Conservation (phyloP, 2,329 filamentous ascomycete genomes). For the Albophoma yamanashiensis region DNA sequence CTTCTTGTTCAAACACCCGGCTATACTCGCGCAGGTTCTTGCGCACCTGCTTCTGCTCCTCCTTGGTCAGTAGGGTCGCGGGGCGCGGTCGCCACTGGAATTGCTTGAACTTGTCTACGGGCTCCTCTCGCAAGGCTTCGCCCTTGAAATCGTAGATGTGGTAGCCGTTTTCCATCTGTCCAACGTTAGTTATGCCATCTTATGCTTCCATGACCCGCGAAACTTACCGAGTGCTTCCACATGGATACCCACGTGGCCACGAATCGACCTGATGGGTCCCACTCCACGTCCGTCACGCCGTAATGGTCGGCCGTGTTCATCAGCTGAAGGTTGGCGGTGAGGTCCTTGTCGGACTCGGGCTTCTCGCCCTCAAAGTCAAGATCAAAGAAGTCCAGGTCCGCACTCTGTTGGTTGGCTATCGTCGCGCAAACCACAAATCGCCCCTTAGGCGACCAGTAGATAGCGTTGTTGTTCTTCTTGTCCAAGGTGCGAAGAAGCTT, state of each 20-base stretch:
- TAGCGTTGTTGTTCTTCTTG: constrained; percentile 99
- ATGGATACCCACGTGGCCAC: constrained; percentile 87
- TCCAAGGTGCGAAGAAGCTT: constrained; percentile 90
- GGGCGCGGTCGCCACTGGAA: constrained; percentile 90
- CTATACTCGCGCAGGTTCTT: constrained; percentile 98
- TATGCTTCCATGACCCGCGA: too few species aligned
- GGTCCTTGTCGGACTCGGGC: constrained; percentile 82
- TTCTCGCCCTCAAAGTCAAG: constrained; percentile 97
- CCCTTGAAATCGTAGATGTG: constrained; percentile 97
- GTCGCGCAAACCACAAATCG: constrained; percentile 93
- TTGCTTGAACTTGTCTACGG: constrained; percentile 96
- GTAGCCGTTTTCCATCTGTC: constrained; percentile 97
- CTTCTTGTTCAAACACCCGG: constrained; percentile 88
- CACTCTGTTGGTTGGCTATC: constrained; percentile 84
- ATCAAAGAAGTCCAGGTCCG: constrained; percentile 95
- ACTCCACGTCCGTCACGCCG: constrained; percentile 93
- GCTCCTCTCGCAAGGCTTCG: constrained; percentile 78
- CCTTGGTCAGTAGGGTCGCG: constrained; percentile 81
- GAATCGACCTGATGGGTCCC: constrained; percentile 93
- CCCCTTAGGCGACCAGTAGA: constrained; percentile 96
- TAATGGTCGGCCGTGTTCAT: constrained; percentile 95
- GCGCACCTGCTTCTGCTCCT: constrained; percentile 95
- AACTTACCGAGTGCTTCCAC: constrained; percentile 87
- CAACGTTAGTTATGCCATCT: constrained; percentile 3
- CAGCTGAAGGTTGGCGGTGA: constrained; percentile 87